A percentile compares a stretch with the other conserved stretches of the same genome.
Conservation (phyloP, 2,329 filamentous ascomycete species). For the Colletotrichum musae region DNA sequence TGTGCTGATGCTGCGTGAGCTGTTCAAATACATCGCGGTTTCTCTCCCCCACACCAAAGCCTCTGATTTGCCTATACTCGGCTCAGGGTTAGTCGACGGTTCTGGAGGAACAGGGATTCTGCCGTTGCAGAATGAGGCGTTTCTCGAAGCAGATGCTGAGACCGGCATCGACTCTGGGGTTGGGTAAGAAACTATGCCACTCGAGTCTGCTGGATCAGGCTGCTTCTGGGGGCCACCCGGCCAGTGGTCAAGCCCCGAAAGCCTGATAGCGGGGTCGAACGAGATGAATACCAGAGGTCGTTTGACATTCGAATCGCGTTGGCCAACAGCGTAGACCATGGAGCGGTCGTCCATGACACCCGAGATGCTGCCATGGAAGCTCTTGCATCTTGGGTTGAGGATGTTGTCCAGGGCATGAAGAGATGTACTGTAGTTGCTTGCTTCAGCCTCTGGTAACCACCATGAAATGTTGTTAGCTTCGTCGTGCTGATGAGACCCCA, state of each 20-base stretch:
- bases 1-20: neutral
- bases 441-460: slow-evolving; percentile 45
- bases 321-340: slow-evolving; percentile 60
- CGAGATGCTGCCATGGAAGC: slow-evolving; percentile 52
- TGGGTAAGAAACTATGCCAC: slow-evolving; percentile 5
- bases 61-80: neutral
- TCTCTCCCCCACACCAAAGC: slow-evolving; percentile 14
- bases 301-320: slow-evolving; percentile 40
- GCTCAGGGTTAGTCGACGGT: neutral
- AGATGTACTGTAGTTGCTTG: neutral
- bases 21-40: slow-evolving; percentile 23
- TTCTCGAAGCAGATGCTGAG: slow-evolving; percentile 17
- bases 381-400: slow-evolving; percentile 53
- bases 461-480: slow-evolving; percentile 28
- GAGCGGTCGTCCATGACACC: slow-evolving; percentile 63
- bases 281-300: slow-evolving; percentile 58
- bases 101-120: slow-evolving; percentile 41
- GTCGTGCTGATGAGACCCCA: neutral
- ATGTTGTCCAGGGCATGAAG: slow-evolving; percentile 52
- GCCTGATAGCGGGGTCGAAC: slow-evolving; percentile 57
- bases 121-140: slow-evolving; percentile 24
- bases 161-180: slow-evolving; percentile 32
- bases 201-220: neutral
- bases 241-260: slow-evolving; percentile 48
- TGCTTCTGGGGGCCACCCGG: slow-evolving; percentile 35